Base-by-base conservation (phyloP, 1,139 yeast species). In the Sugiyamaella neomexicana region DNA sequence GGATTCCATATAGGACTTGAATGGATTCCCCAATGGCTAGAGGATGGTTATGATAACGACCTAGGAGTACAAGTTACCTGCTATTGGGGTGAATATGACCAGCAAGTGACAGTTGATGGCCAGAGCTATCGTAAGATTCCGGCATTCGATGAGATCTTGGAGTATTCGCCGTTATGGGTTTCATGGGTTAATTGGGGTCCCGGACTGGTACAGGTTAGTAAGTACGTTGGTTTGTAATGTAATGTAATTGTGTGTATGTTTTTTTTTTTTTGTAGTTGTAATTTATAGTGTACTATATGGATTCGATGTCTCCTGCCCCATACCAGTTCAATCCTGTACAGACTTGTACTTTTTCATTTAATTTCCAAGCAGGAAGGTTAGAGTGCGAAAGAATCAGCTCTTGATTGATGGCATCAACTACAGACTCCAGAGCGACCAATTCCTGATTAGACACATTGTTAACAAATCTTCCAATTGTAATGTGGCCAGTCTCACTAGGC, bases 1-100 rank as follows among this genome's bases (percentile, higher is more conserved):
- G 72, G 75, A 1, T 86, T 81, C 64, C 86, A 79, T 59, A 60
- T 89, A 49, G 87, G 85, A 1, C 66, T 89, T 54, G 87, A 86
- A 64, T 89, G 96, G 96, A 75, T 86, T 42, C 95, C 95, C 3
- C 79, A 79, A 55, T 75, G 85, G 56, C 75, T 80, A 58, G 81
- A 79, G 39, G 75, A 74, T 49, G 71, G 75, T 68, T 53, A 44
- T 25, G 61, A 62, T 46, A 60, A 64, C 32, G 49, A 61, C 8
- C 61, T 89, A 55, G 85, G 85, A 1, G 75, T 88, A 1, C 70
- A 73, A 8, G 76, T 88, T 3, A 74, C 79, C 27, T 89, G 96
- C 66, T 80, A 73, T 63, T 88, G 95, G 95, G 85, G 86, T 9
- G 95, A 88, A 60, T 79, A 80, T 64, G 83, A 80, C 42, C 73